Evolutionary conservation across 345 rosid species (phyloP).

Genomic region (Reutealis trisperma): DNA sequence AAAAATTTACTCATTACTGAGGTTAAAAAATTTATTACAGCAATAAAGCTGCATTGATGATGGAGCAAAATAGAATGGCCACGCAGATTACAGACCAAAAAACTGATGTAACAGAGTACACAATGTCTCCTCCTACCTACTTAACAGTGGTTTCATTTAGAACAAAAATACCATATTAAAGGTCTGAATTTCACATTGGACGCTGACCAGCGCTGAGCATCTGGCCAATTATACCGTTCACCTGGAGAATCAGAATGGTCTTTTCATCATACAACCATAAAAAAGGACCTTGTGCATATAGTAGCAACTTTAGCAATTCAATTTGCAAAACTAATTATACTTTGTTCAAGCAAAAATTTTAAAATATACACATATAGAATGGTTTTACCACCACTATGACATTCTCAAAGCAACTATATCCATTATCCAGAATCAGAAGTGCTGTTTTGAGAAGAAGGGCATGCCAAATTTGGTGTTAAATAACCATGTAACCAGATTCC

Average conservation of each 20-base stretch:
- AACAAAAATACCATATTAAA: neutral
- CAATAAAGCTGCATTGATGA: neutral
- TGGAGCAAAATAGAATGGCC: neutral
- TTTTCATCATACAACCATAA: neutral
- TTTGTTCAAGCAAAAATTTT: neutral
- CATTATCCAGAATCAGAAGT: too few relatives aligned
- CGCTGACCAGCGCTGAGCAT: constrained; percentile 74
- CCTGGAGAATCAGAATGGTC: constrained; percentile 44
- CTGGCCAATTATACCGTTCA: constrained; percentile 81
- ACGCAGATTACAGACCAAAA: neutral
- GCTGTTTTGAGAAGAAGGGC: too few relatives aligned
- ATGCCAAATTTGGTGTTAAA: too few relatives aligned
- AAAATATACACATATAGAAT: neutral
- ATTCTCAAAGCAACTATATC: neutral
- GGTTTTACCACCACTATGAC: neutral
- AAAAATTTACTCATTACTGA: neutral
- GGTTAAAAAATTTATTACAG: neutral
- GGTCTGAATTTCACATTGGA: constrained; percentile 43
- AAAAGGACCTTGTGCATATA: neutral
- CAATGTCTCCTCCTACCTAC: neutral
- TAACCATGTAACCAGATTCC: too few relatives aligned
- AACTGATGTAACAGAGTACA: neutral
- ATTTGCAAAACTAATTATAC: neutral
- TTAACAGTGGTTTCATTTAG: neutral
- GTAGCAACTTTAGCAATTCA: neutral